Conservation (phyloP, 2,329 filamentous ascomycete genomes). For the Colletotrichum karsti region DNA sequence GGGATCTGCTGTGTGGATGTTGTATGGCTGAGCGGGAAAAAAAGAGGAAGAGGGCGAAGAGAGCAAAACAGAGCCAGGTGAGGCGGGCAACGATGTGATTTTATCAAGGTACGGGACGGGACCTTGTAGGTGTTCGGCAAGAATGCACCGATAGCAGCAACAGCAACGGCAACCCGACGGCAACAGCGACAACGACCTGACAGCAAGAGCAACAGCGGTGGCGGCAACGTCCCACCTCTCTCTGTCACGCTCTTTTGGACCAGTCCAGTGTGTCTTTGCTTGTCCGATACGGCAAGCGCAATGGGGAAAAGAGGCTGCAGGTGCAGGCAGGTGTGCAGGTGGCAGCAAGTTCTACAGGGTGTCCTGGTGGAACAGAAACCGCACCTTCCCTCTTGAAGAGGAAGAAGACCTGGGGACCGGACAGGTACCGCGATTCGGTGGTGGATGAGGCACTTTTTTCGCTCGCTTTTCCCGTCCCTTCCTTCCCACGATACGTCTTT, state of each 20-base stretch:
- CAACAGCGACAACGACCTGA: no score
- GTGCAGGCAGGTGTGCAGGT: background rate
- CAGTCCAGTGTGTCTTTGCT: background rate
- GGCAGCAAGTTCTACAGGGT: slow-evolving; percentile 11
- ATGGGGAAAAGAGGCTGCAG: slow-evolving; percentile 3
- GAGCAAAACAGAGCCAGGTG: background rate
- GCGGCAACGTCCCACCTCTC: background rate
- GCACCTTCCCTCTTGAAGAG: slow-evolving; percentile 25
- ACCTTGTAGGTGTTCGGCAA: no score
- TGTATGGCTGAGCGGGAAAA: slow-evolving; percentile 11
- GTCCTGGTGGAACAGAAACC: slow-evolving; percentile 26
- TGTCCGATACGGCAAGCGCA: slow-evolving; percentile 9
- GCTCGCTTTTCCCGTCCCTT: slow-evolving; percentile 8
- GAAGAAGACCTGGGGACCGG: slow-evolving; percentile 6
- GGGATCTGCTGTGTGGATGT: slow-evolving; percentile 21
- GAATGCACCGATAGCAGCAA: no score
- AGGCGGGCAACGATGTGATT: slow-evolving; percentile 26
- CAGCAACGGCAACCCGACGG: no score
- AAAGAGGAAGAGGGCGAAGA: background rate
- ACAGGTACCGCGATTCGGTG: background rate
- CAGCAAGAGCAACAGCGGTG: background rate
- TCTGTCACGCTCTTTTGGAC: no score
- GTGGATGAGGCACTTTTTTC: background rate
- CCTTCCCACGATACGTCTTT: slow-evolving; percentile 16
- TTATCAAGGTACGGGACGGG: slow-evolving; percentile 23